phyloP scores from a whole-genome alignment of 495 filamentous ascomycete genomes.

The Talaromyces nanjingensis region DNA sequence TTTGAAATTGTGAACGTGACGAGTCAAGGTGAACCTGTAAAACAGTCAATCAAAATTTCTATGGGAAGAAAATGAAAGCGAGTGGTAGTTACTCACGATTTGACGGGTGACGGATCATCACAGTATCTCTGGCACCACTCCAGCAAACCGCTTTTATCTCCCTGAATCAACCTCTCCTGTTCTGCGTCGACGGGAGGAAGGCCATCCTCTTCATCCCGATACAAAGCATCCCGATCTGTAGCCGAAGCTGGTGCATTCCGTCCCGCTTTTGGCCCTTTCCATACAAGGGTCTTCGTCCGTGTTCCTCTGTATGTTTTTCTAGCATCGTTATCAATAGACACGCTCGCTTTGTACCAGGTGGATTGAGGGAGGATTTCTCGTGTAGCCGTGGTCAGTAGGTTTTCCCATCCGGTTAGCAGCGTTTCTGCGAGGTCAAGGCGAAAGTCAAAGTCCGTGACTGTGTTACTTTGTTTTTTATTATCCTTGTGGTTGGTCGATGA shows the following conservation, averaged over 20 bases:
- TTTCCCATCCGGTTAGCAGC: constrained; percentile 25
- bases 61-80: neutral
- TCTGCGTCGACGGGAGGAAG: constrained; percentile 9
- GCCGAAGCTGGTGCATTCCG: neutral
- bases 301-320: constrained; percentile 5
- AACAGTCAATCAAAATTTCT: neutral
- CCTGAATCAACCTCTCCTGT: constrained; percentile 5
- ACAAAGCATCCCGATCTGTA: constrained; percentile 14
- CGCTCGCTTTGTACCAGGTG: constrained; percentile 19
- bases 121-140: constrained; percentile 38
- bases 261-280: neutral
- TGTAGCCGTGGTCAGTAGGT: neutral
- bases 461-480: constrained; percentile 18
- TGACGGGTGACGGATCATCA: constrained; percentile 29
- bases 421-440: constrained; percentile 29
- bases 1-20: constrained; percentile 30
- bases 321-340: constrained; percentile 3
- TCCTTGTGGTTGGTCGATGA: constrained; percentile 20
- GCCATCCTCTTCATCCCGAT: constrained; percentile 10
- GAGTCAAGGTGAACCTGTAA: constrained; percentile 33
- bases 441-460: constrained; percentile 34
- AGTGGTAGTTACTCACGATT: constrained; percentile 25
- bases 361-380: neutral
- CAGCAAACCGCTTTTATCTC: constrained; percentile 17
- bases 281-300: neutral